phyloP scores from a whole-genome alignment of 2,329 filamentous ascomycete species.

The Sporothrix sp. region DNA sequence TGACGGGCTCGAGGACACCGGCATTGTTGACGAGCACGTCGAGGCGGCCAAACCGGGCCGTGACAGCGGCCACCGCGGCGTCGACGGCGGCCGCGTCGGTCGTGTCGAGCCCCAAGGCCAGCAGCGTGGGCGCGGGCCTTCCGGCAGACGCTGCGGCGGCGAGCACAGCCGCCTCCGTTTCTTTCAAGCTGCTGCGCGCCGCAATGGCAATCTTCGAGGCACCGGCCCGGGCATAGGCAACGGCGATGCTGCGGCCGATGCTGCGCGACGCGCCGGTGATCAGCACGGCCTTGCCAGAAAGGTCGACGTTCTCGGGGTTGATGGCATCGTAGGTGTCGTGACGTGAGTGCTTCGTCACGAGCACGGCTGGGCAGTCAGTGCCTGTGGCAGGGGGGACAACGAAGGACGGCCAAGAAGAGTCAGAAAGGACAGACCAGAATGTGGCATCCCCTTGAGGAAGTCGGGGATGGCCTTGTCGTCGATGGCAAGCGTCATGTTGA shows the following conservation, averaged over 20 bases:
- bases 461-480: conserved; percentile 1
- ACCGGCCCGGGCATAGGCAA: conserved; percentile 12
- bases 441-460: neutral
- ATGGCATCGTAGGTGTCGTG: conserved; percentile 19
- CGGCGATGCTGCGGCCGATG: conserved; percentile 11
- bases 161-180: neutral
- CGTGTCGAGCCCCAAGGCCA: neutral
- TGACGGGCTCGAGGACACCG: conserved; percentile 3
- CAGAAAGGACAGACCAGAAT: neutral
- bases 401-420: neutral
- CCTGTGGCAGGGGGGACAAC: neutral
- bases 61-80: neutral
- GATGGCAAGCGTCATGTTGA: neutral
- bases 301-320: conserved; percentile 8
- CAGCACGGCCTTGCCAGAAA: conserved; percentile 14
- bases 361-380: neutral
- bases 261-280: conserved; percentile 14
- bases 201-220: conserved; percentile 8
- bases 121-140: neutral
- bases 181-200: conserved; percentile 1
- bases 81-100: conserved; percentile 4
- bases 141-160: conserved; percentile 6
- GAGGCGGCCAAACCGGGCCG: conserved; percentile 5
- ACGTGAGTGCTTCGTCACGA: neutral
- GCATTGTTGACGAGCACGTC: conserved; percentile 17